Evolutionary conservation across 352 stramenopile genomes (phyloP), one percentile per base, ranked within the genome.

Genomic region (Salisapilia sapeloensis): DNA sequence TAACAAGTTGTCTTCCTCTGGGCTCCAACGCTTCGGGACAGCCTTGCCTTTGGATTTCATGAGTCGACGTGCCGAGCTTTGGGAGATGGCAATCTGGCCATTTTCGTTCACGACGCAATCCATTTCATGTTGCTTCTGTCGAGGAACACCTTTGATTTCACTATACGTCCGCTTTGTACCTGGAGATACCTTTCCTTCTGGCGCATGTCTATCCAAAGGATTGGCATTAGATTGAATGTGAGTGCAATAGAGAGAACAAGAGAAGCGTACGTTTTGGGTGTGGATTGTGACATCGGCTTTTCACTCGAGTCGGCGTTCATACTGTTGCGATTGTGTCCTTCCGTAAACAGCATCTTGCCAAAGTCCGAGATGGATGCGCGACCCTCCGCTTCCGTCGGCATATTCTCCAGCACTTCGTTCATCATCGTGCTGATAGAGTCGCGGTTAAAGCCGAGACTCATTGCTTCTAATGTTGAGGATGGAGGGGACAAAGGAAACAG

Each of bases 391-490:
- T 87, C 72, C 40, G 85, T 76, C 13, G 72, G 72, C 51, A 85
- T 83, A 24, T 54, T 71, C 38, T 85, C 72, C 18, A 80, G 69
- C 18, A 87, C 60, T 52, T 84, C 70, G 24, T 60, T 78, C 66
- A 87, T 87, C 42, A 87, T 61, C 44, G 75, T 85, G 26, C 63
- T 80, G 48, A 84, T 85, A 20, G 72, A 87, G 47, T 87, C 72
- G 27, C 69, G 69, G 40, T 64, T 82, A 34, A 85, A 65, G 44
- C 61, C 75, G 35, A 84, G 65, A 47, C 65, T 80, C 63, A 80
- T 81, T n/a, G 21, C 14, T 26, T 23, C 23, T 25, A 44, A 6
- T 33, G 9, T 16, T 29, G 20, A 19, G 23, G 14, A n/a, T 27
- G 20, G 16, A 9, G 37, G 10, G 19, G 22, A 33, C 39, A 32